Evolutionary conservation across 2,329 filamentous ascomycete genomes (phyloP), one percentile per base, ranked within the genome.

Genomic region (Didymella pomorum): DNA sequence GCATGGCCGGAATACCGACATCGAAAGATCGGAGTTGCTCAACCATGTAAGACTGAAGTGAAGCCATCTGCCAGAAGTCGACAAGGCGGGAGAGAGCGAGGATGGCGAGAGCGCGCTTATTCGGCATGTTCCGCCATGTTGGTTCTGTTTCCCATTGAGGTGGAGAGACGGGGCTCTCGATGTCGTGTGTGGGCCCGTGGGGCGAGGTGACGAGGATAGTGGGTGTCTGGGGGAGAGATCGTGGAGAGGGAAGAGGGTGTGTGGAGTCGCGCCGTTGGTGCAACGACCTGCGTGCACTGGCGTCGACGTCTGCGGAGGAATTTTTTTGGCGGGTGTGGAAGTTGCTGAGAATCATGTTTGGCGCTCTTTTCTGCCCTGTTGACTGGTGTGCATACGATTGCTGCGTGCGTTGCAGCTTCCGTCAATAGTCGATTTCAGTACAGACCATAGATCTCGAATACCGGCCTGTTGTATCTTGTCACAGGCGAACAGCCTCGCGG

Each of bases 61-160:
- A 76, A 7, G 77, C 77, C 77, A 78, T 78, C 62, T 79, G 77
- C 66, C 78, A 79, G 65, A 79, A 79, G 62, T 80, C 78, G 68
- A 79, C 78, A 60, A 80, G 76, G 37, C 78, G 78, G 16, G 76
- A 79, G 20, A 71, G 60, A 12, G 37, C 68, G 55, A 46, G 73
- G 53, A 80, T 75, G 62, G 73, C 71, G 58, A 80, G 63, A 64
- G 79, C 77, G 54, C 64, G 63, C 61, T 79, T 79, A 63, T 76
- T 74, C 16, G 78, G 78, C 68, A 79, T 71, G 55, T 78, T 77
- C 37, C 52, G 31, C 77, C 77, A 80, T 71, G 77, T 75, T 28
- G 76, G 73, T 39, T 69, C 56, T 12, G 12, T 11, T 6, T 50
- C 31, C 4, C 21, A 26, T 20, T 28, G 10, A 14, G 20, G 3